Evolutionary conservation across 768 basidiomycete genomes (phyloP).

Genomic region (Kwoniella bestiolae): DNA sequence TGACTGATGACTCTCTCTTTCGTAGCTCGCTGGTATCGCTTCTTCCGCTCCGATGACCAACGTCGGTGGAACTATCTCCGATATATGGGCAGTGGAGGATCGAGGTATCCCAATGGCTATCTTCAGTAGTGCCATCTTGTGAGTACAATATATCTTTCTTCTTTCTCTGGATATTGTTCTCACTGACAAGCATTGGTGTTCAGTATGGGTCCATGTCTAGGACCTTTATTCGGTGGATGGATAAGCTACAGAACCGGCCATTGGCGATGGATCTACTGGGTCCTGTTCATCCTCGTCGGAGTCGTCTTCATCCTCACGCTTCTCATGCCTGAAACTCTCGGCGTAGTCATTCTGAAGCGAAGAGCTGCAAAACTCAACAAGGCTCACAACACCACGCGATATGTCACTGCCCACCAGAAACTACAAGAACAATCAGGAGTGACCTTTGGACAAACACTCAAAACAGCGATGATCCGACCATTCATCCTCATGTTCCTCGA

Average conservation of each 20-base stretch:
- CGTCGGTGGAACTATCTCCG: constrained; percentile 43
- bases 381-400: constrained; percentile 41
- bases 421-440: constrained; percentile 29
- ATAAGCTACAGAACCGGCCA: constrained; percentile 28
- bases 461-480: constrained; percentile 67
- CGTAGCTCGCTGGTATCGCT: constrained; percentile 46
- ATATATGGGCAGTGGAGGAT: constrained; percentile 50
- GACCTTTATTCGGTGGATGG: constrained; percentile 44
- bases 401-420: constrained; percentile 39
- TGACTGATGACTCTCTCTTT: neutral
- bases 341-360: constrained; percentile 51
- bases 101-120: constrained; percentile 53
- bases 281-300: constrained; percentile 34
- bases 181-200: neutral
- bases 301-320: constrained; percentile 30
- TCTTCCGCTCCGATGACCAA: constrained; percentile 52
- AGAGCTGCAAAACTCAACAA: constrained; percentile 52
- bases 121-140: constrained; percentile 50
- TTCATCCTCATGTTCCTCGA: constrained; percentile 59
- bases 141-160: constrained; percentile 1
- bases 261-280: constrained; percentile 52
- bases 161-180: too few relatives aligned
- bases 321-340: constrained; percentile 57
- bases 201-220: constrained; percentile 39
- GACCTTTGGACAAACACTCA: constrained; percentile 59